Evolutionary conservation across 2,329 filamentous ascomycete species (phyloP).

Genomic region (Paecilomyces sp.): DNA sequence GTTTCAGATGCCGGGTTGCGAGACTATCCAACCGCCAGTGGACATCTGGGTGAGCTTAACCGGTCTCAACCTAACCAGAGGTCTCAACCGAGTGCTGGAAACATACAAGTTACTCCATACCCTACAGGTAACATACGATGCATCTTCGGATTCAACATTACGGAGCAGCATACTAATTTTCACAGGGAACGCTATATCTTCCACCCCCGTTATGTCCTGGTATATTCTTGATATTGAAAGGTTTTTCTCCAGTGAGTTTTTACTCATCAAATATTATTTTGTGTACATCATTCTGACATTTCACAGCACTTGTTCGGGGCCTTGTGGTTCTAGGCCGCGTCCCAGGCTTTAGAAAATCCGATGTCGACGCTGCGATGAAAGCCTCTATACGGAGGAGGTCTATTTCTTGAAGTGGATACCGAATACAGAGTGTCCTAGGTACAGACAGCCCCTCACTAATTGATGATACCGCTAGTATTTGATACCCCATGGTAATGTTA

Average conservation of each 20-base stretch:
- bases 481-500: too few relatives aligned
- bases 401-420: not conserved
- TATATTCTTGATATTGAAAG: not conserved
- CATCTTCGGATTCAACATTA: too few relatives aligned
- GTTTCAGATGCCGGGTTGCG: not conserved
- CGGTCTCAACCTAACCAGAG: not conserved
- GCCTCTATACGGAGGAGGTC: not conserved
- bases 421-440: not conserved
- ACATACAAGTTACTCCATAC: not conserved
- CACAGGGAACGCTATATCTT: not conserved
- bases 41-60: not conserved
- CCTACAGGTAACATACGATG: too few relatives aligned
- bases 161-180: too few relatives aligned
- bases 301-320: conserved; percentile 28
- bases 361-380: conserved; percentile 14
- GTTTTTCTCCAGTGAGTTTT: not conserved
- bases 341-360: conserved; percentile 23
- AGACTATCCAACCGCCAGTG: not conserved
- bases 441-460: not conserved
- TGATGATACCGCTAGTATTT: too few relatives aligned
- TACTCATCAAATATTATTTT: not conserved
- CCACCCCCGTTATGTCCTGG: not conserved
- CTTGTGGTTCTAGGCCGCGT: conserved; percentile 46
- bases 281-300: not conserved
- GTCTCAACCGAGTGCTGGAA: not conserved